A percentile compares a stretch with the other conserved stretches of the same genome.
These are phyloP conservation scores for Penicillium coprophilum DNA, from an alignment of 495 filamentous ascomycete species.

Conservation along the genomic window DNA sequence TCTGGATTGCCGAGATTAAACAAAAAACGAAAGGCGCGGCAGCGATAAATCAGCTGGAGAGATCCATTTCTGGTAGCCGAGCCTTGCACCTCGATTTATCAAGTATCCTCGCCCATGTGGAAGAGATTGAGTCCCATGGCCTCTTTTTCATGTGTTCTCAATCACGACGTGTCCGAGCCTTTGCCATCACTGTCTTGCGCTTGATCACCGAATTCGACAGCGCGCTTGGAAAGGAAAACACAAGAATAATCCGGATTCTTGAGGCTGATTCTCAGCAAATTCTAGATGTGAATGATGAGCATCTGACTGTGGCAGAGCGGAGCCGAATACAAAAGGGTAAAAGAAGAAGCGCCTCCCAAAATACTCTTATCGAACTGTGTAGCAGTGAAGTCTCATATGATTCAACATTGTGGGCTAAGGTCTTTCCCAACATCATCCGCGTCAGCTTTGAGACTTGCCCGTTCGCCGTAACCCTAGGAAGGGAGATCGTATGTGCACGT, in stretches of 20 bases:
- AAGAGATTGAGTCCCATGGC: slow-evolving; percentile 95
- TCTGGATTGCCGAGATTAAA: slow-evolving; percentile 96
- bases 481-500: slow-evolving; percentile 88
- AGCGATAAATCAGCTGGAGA: slow-evolving; percentile 59
- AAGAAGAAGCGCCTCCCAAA: slow-evolving; percentile 76
- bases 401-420: slow-evolving; percentile 92
- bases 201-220: slow-evolving; percentile 93
- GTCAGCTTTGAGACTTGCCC: slow-evolving; percentile 89
- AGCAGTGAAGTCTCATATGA: slow-evolving; percentile 95
- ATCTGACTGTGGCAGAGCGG: slow-evolving; percentile 86
- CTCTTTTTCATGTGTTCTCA: slow-evolving; percentile 99
- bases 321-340: slow-evolving; percentile 91
- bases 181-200: slow-evolving; percentile 87
- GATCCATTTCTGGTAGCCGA: slow-evolving; percentile 53
- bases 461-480: slow-evolving; percentile 81
- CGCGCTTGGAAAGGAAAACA: slow-evolving; percentile 77
- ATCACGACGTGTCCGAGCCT: slow-evolving; percentile 80
- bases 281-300: slow-evolving; percentile 89
- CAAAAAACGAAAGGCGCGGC: slow-evolving; percentile 76
- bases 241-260: slow-evolving; percentile 83
- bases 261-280: slow-evolving; percentile 86
- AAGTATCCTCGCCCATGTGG: slow-evolving; percentile 83
- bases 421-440: slow-evolving; percentile 92
- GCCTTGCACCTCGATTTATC: slow-evolving; percentile 81
- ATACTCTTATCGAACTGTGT: slow-evolving; percentile 88